These are phyloP conservation scores for Thelephora terrestris DNA, from an alignment of 1,284 basidiomycete species.

Conservation along the genomic window DNA sequence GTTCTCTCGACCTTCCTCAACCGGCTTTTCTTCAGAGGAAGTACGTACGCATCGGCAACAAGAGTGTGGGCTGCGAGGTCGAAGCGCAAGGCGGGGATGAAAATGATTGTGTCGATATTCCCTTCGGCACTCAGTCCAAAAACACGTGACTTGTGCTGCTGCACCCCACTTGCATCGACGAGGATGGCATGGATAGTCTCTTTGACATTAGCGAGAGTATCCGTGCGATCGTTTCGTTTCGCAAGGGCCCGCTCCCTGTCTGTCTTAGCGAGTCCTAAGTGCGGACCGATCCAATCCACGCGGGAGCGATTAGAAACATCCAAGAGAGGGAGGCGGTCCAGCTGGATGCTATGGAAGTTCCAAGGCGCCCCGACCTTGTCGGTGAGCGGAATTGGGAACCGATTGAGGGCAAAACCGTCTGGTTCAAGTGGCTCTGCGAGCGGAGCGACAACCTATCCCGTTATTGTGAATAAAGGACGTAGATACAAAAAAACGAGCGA, in stretches of 20 bases:
- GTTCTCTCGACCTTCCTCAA: conserved; percentile 5
- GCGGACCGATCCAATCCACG: conserved; percentile 22
- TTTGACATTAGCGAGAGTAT: conserved; percentile 23
- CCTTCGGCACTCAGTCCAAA: conserved; percentile 23
- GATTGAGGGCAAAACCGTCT: conserved; percentile 19
- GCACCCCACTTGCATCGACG: conserved; percentile 15
- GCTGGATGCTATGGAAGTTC: conserved; percentile 32
- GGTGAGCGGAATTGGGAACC: conserved; percentile 22
- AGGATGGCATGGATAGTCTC: conserved; percentile 23
- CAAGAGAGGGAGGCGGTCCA: conserved; percentile 27
- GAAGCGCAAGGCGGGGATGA: conserved; percentile 31
- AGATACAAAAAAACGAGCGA: background rate
- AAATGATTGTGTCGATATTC: conserved; percentile 26
- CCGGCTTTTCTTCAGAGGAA: conserved; percentile 24
- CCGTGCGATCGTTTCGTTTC: conserved; percentile 12
- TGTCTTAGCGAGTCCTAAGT: conserved; percentile 24
- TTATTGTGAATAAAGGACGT: conserved; percentile 10
- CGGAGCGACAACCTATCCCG: conserved; percentile 20
- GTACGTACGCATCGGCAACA: conserved; percentile 32
- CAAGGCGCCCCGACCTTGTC: conserved; percentile 18
- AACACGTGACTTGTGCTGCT: conserved; percentile 8
- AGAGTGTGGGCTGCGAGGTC: conserved; percentile 36
- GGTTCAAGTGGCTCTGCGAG: conserved; percentile 17
- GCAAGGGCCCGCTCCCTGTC: conserved; percentile 16
- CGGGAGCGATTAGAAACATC: conserved; percentile 10